These are phyloP conservation scores for Calamus simplicifolius DNA, from an alignment of 176 grass and related monocot species.

Conservation along the genomic window DNA sequence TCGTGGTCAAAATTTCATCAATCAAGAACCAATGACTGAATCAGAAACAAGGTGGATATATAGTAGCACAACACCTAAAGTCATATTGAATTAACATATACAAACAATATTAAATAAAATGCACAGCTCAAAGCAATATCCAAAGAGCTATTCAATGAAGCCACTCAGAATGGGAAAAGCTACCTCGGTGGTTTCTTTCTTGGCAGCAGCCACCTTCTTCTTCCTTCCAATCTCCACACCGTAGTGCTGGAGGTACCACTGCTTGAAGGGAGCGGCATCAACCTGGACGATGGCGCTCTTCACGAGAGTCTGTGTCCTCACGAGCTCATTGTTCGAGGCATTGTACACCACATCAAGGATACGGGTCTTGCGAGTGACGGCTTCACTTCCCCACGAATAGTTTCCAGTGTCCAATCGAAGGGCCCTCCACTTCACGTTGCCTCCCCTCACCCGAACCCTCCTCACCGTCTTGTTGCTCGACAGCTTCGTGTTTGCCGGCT, in stretches of 20 bases:
- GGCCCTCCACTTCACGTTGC: slow-evolving; percentile 26
- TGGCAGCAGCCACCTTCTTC: slow-evolving; percentile 44
- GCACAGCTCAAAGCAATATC: neutral
- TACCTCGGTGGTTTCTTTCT: slow-evolving; percentile 61
- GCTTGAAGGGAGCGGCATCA: slow-evolving; percentile 86
- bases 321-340: slow-evolving; percentile 90
- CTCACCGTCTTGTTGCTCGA: slow-evolving; percentile 11
- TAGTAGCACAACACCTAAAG: neutral
- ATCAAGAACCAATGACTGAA: too few relatives aligned
- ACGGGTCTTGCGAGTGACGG: slow-evolving; percentile 77
- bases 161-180: neutral
- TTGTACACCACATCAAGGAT: slow-evolving; percentile 87
- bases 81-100: neutral
- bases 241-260: slow-evolving; percentile 90
- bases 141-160: neutral
- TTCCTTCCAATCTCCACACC: slow-evolving; percentile 88
- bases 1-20: too few relatives aligned
- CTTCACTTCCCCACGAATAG: slow-evolving; percentile 88
- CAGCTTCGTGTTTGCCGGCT: slow-evolving; percentile 7
- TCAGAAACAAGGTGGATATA: neutral
- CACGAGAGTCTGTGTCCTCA: slow-evolving; percentile 84
- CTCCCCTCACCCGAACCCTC: slow-evolving; percentile 7
- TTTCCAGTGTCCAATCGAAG: slow-evolving; percentile 79
- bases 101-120: too few relatives aligned
- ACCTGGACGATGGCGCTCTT: slow-evolving; percentile 91